A percentile compares a stretch with the other conserved stretches of the same genome.
These are phyloP conservation scores for Dioscorea alata DNA, from an alignment of 106 monocot genomes.

Conservation along the genomic window DNA sequence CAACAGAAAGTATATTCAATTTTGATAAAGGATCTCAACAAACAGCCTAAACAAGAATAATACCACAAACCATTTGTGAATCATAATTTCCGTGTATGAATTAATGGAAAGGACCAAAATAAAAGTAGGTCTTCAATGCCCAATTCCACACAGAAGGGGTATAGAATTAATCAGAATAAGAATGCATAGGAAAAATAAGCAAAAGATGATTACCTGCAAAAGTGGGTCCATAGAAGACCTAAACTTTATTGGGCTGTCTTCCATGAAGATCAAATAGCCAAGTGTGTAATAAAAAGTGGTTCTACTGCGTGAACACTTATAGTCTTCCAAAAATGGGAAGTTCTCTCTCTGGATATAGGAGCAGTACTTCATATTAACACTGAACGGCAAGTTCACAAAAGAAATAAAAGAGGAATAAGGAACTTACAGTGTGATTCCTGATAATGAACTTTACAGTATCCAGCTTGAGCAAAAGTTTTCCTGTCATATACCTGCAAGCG, in stretches of 20 bases:
- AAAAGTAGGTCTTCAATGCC: too few species aligned
- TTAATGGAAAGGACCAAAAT: too few species aligned
- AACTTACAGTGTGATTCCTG: slow-evolving; percentile 74
- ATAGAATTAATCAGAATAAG: too few species aligned
- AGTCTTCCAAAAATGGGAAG: slow-evolving; percentile 90
- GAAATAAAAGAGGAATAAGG: slow-evolving; percentile 2
- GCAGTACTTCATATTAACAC: slow-evolving; percentile 3
- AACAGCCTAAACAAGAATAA: too few species aligned
- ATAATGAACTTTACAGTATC: slow-evolving; percentile 90
- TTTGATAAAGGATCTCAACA: too few species aligned
- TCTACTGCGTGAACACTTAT: slow-evolving; percentile 80
- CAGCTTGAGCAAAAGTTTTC: slow-evolving; percentile 95
- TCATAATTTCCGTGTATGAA: too few species aligned
- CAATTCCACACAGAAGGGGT: too few species aligned
- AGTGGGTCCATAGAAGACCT: slow-evolving; percentile 96
- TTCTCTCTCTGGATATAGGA: slow-evolving; percentile 62
- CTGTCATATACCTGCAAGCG: slow-evolving; percentile 91
- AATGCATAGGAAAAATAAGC: background rate
- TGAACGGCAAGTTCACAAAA: background rate
- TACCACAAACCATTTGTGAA: too few species aligned
- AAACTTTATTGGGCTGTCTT: slow-evolving; percentile 91
- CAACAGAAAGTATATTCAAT: too few species aligned
- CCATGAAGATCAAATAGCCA: slow-evolving; percentile 95
- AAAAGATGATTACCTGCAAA: slow-evolving; percentile 45
- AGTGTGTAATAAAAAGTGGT: slow-evolving; percentile 94